Conservation (phyloP, 192 early-diverging fungal species). For the Umbelopsis isabellina region DNA sequence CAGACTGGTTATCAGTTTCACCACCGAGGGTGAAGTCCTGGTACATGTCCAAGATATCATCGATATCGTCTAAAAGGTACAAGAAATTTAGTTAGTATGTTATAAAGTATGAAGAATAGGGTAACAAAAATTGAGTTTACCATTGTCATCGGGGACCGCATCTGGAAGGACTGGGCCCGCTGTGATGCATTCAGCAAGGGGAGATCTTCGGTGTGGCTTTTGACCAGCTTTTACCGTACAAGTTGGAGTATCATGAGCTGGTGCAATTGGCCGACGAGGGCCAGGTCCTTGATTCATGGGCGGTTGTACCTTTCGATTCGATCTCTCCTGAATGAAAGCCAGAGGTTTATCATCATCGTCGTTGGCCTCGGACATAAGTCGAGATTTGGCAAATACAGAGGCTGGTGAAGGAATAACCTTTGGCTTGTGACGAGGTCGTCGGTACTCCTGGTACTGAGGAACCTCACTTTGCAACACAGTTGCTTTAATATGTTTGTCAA, state of each 20-base stretch:
- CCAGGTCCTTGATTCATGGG: no score
- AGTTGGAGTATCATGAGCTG: neutral
- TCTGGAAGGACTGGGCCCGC: neutral
- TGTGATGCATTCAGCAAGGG: constrained; percentile 11
- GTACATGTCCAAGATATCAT: constrained; percentile 10
- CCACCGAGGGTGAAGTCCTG: neutral
- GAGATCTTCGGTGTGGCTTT: constrained; percentile 21
- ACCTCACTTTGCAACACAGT: constrained; percentile 14
- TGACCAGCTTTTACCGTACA: neutral
- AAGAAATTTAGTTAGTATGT: neutral
- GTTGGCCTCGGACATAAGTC: neutral
- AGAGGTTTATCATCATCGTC: constrained; percentile 11
- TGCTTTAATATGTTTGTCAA: constrained; percentile 16
- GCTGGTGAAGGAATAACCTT: neutral
- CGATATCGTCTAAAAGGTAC: neutral
- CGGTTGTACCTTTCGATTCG: neutral
- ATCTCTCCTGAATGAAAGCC: neutral
- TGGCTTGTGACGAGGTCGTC: neutral
- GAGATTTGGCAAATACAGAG: constrained; percentile 5
- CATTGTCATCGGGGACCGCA: neutral
- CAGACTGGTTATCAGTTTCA: neutral
- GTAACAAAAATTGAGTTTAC: neutral
- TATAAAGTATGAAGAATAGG: neutral
- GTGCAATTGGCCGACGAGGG: neutral
- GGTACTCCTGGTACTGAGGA: constrained; percentile 17